Base-by-base conservation (phyloP, 495 filamentous ascomycete species). In the Lichina pygmaea region DNA sequence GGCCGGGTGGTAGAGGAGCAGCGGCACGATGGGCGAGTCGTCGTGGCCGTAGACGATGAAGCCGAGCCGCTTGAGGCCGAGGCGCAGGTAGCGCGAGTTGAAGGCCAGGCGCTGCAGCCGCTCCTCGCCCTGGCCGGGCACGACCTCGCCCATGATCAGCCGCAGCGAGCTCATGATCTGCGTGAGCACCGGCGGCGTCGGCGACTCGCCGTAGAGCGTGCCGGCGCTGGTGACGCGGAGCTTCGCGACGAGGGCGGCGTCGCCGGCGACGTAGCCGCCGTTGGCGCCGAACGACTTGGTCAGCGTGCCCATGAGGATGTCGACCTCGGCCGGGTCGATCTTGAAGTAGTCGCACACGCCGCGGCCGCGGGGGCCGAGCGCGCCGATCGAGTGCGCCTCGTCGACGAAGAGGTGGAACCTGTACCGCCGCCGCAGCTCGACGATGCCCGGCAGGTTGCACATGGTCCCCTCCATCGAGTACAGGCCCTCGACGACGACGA, bases 391-490 rank as follows among this genome's bases (percentile, higher is more conserved):
- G 64, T 97, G 89, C 11, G 89, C 89, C 64, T 97, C 89, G 55
- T 97, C 89, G 44, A 97, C 67, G 50, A 92, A 97, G 12, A 97
- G 71, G 55, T 81, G 66, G 64, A 92, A 95, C 66, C 92, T 95
- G 71, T 97, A 97, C 54, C 78, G 84, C 56, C 75, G 78, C 66
- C 89, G 93, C 52, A 97, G 68, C 36, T 65, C 66, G 48, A 97
- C 58, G 38, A 97, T 59, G 47, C 81, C 82, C 11, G 86, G 89
- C 32, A 97, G 71, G 54, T 97, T 86, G 58, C 78, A 83, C 86
- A 97, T 94, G 41, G 86, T 93, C 33, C 89, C 89, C 61, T 97
- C 89, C 89, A 97, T 97, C 2, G 86, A 94, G 64, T 97, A 97
- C 0, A 97, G 71, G 48, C 89, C 89, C 57, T 97, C 89, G 36